Base-by-base conservation (phyloP, 73 alveolate species). In the Urostyla sp. region DNA sequence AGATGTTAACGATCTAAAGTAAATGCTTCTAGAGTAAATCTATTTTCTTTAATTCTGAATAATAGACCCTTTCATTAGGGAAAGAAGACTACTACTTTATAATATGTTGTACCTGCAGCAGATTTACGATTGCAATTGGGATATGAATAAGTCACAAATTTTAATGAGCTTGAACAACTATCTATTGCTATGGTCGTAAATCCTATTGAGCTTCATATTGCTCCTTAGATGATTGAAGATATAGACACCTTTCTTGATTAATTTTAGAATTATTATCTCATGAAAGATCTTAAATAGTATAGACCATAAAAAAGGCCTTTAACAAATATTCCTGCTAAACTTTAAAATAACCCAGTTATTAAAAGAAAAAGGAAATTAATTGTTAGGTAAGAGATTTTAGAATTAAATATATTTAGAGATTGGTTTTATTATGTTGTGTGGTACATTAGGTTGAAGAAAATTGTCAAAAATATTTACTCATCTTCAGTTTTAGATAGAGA, bases 401-500 rank as follows among this genome's bases (percentile, higher is more conserved):
- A 6, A 13, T 5, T 24, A 32, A 18, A 52, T 32, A 3, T 50
- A 26, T 69, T 3, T 53, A 73, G 85, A 21, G 87, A 75, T 37
- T 75, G 87, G 87, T 57, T 75, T 36, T 28, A 30, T 28, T 55
- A 50, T 34, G 87, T 27, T 13, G 87, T 75, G 1, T 75, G 87
- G 87, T 75, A 23, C 28, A 78, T 75, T 2, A 53, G 87, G 31
- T 40, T 75, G 6, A 75, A 57, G 40, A 54, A 67, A 35, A 38
- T 75, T 27, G n/a, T 69, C 20, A 69, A 31, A 48, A 48, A 69
- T 45, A 45, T 69, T 55, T 69, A 69, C 48, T 63, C 79, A 1
- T 43, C 79, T 28, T 57, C 37, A 24, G 61, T 63, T 38, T 38
- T 63, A 63, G 27, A 63, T 24, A 21, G 44, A 37, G 79, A 63